Base-by-base conservation (phyloP, 306 rosid genomes). In the Trifolium pratense region DNA sequence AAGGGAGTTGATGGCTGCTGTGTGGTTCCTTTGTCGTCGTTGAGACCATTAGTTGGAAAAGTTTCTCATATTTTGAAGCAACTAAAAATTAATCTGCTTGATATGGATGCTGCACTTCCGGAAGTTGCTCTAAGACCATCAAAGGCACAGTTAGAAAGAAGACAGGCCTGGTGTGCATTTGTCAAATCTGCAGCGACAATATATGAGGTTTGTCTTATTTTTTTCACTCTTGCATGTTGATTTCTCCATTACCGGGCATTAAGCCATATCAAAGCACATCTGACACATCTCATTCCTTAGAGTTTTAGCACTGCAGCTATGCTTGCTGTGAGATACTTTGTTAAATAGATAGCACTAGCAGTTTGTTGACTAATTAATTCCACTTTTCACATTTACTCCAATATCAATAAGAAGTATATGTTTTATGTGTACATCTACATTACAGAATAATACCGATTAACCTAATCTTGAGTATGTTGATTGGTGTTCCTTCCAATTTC, bases 121-220 rank as follows among this genome's bases (percentile, higher is more conserved):
- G 86, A 89, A 42, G 88, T 82, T 78, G 93, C 96, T 74, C 45
- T 95, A 29, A 87, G 90, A 85, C 89, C 89, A 55, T 89, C 99
- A 57, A 95, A 86, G 82, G 80, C 87, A 15, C 81, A 60, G 40
- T 70, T 74, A 16, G 89, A 85, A 58, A 85, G 90, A 84, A 89
- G 99, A 87, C 87, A 90, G 84, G 97, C 99, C 32, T 95, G 99
- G 99, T 92, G 96, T 21, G 80, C 86, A 34, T 95, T 91, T 75
- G 90, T 88, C n/a, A 95, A 91, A 85, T 89, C 96, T 73, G 92
- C 99, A 21, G 58, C 76, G 74, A 91, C 97, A 53, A 88, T 95
- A 75, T 95, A 82, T 52, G 93, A 90, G 96, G 99, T 95, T 71
- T 66, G 88, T 79, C 49, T 73, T 68, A 5, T 77, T 18, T 70